These are phyloP conservation scores for Kodamaea kaohsiungensis DNA, from an alignment of 805 yeast genomes.

Conservation along the genomic window DNA sequence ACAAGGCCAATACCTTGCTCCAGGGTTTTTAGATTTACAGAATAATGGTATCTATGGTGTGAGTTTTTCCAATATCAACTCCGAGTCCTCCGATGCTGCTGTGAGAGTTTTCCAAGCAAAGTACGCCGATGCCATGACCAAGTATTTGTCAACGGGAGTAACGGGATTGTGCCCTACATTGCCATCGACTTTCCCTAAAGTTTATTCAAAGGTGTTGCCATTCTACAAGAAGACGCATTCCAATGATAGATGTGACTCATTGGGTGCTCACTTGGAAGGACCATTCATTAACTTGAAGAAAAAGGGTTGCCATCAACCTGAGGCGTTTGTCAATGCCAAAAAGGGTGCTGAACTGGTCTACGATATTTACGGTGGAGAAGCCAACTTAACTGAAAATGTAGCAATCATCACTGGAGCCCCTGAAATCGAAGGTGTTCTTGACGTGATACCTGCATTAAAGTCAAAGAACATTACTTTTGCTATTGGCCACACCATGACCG, in stretches of 20 bases:
- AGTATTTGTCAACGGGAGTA: constrained; percentile 52
- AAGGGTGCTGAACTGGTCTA: constrained; percentile 29
- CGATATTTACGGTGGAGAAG: constrained; percentile 38
- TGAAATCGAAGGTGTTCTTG: constrained; percentile 48
- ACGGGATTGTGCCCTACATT: constrained; percentile 59
- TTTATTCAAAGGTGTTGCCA: constrained; percentile 50
- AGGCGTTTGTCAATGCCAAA: constrained; percentile 42
- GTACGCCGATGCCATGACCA: constrained; percentile 46
- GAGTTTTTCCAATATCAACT: constrained; percentile 46
- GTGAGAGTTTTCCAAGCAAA: constrained; percentile 31
- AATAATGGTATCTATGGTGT: constrained; percentile 60
- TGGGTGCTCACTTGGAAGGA: constrained; percentile 64
- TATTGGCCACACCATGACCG: constrained; percentile 50
- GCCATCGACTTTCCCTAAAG: constrained; percentile 51
- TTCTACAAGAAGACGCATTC: constrained; percentile 37
- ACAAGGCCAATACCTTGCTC: constrained; percentile 49
- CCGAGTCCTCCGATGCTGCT: constrained; percentile 30
- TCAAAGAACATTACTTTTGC: constrained; percentile 39
- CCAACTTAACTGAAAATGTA: constrained; percentile 34
- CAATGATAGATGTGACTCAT: constrained; percentile 38
- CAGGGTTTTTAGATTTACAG: constrained; percentile 59
- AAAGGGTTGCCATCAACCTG: constrained; percentile 53
- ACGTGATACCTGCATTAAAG: constrained; percentile 38
- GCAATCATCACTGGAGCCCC: constrained; percentile 54
- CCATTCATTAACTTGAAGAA: constrained; percentile 52